A percentile compares a stretch with the other conserved stretches of the same genome.
phyloP scores from a whole-genome alignment of 1,284 basidiomycete species.

The Papiliotrema terrestris region DNA sequence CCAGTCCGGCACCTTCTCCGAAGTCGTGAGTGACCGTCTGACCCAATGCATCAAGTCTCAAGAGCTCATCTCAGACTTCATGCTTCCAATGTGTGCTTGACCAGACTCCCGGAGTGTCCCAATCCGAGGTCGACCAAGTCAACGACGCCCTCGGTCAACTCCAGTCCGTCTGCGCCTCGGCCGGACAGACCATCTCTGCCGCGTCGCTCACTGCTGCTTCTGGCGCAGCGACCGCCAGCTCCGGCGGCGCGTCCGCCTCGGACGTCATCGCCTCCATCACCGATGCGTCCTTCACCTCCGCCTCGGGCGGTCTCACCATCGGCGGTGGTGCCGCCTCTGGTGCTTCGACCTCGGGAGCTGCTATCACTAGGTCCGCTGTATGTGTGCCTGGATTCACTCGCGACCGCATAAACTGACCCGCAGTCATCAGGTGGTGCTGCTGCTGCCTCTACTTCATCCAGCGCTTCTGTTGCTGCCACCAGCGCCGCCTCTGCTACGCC shows the following conservation, averaged over 20 bases:
- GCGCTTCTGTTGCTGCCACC: conserved; percentile 5
- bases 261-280: conserved; percentile 10
- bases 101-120: conserved; percentile 17
- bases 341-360: not conserved
- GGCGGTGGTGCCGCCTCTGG: not conserved
- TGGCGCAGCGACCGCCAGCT: conserved; percentile 1
- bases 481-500: conserved; percentile 4
- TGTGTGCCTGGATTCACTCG: not conserved
- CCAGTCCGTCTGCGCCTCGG: conserved; percentile 15
- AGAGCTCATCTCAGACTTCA: not conserved
- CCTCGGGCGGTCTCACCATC: conserved; percentile 4
- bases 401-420: not conserved
- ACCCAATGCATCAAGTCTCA: not conserved
- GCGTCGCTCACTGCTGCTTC: conserved; percentile 3
- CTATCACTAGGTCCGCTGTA: conserved; percentile 1
- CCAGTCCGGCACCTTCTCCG: conserved; percentile 20
- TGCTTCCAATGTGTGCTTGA: conserved; percentile 22
- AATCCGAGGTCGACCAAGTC: conserved; percentile 13
- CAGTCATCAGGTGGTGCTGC: not conserved
- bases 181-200: conserved; percentile 21
- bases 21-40: conserved; percentile 15
- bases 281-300: conserved; percentile 6
- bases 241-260: not conserved
- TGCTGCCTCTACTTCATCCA: not conserved
- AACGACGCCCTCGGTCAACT: conserved; percentile 20